A percentile compares a stretch with the other conserved stretches of the same genome.
Conservation (phyloP, 352 stramenopile genomes). For the Thraustotheca clavata region DNA sequence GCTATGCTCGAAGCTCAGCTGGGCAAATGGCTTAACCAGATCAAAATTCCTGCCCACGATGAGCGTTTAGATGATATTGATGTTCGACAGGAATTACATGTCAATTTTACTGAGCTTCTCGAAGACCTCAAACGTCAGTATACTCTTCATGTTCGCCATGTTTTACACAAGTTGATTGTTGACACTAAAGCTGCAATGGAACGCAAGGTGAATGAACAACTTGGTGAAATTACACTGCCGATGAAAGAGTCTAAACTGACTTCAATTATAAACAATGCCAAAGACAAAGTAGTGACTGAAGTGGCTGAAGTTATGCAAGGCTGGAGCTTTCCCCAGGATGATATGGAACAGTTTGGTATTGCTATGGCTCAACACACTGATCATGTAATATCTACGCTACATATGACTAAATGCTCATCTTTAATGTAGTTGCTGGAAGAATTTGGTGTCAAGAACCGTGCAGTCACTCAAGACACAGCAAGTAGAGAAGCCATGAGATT, state of each 20-base stretch:
- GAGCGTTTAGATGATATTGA: slow-evolving; percentile 9
- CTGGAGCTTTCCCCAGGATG: slow-evolving; percentile 31
- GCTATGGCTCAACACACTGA: slow-evolving; percentile 25
- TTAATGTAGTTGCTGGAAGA: slow-evolving; percentile 61
- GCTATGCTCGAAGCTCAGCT: slow-evolving; percentile 19
- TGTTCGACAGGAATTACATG: slow-evolving; percentile 4
- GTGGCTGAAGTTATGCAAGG: slow-evolving; percentile 13
- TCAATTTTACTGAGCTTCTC: slow-evolving; percentile 7
- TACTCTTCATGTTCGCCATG: slow-evolving; percentile 15
- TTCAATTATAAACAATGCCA: neutral
- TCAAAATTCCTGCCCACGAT: neutral
- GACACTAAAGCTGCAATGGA: slow-evolving; percentile 2
- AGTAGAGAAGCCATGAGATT: slow-evolving; percentile 46
- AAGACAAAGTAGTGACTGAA: slow-evolving; percentile 13
- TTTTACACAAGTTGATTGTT: slow-evolving; percentile 9
- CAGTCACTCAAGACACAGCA: slow-evolving; percentile 49
- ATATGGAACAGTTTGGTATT: slow-evolving; percentile 63
- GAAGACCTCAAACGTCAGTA: slow-evolving; percentile 21
- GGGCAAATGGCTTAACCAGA: neutral
- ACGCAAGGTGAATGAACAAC: neutral
- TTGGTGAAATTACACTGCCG: slow-evolving; percentile 8
- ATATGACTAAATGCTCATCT: neutral
- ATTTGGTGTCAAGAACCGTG: slow-evolving; percentile 55
- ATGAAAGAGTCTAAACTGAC: neutral
- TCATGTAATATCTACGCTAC: slow-evolving; percentile 32